phyloP scores from a whole-genome alignment of 192 early-diverging fungal species.

The Backusella sp. region DNA sequence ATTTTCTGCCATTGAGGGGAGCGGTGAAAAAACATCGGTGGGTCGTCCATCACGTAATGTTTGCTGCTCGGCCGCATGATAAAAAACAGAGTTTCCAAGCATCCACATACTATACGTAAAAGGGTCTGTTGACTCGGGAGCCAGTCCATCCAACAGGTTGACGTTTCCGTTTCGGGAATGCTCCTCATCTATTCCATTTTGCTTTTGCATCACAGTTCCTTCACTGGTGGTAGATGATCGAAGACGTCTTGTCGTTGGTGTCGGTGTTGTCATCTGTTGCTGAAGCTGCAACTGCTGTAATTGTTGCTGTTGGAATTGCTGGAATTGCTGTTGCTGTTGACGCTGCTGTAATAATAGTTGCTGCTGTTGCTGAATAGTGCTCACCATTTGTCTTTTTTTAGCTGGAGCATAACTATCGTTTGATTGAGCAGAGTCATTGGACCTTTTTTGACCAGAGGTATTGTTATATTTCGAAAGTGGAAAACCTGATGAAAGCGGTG shows the following conservation, averaged over 20 bases:
- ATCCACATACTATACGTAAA: background rate
- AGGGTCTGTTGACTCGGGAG: background rate
- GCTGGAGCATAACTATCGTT: background rate
- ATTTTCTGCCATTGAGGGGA: background rate
- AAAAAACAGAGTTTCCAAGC: background rate
- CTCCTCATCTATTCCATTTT: background rate
- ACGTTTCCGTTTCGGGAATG: background rate
- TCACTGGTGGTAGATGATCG: background rate
- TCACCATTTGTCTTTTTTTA: background rate
- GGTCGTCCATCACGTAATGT: background rate
- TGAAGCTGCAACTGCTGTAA: background rate
- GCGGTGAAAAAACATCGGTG: background rate
- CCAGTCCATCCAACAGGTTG: background rate
- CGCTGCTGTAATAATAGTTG: background rate
- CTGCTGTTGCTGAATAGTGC: background rate
- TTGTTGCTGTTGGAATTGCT: conserved; percentile 5
- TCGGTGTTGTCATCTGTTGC: background rate
- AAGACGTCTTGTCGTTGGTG: background rate
- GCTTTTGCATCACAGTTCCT: background rate
- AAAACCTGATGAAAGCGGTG: background rate
- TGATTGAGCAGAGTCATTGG: background rate
- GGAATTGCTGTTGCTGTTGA: background rate
- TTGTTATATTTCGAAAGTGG: background rate
- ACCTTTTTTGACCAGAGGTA: background rate
- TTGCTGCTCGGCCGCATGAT: background rate